phyloP scores from a whole-genome alignment of 176 grass and related monocot species.

The Oryza officinalis region DNA sequence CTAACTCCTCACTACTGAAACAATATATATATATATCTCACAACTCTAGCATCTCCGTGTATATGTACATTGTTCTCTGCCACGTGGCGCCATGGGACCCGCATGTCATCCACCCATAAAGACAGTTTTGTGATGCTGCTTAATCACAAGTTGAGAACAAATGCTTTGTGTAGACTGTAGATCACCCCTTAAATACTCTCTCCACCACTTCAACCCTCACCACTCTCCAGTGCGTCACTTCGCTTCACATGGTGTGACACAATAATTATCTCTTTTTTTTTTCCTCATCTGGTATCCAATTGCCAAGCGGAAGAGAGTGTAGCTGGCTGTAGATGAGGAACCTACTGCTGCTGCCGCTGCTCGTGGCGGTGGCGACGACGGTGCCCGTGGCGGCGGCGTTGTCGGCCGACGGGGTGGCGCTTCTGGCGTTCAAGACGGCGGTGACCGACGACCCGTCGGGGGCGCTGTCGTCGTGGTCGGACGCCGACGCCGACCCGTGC shows the following conservation, averaged over 20 bases:
- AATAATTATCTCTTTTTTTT: slow-evolving; percentile 1
- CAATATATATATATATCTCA: too few species aligned
- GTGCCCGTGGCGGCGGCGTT: slow-evolving; percentile 28
- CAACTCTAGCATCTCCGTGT: not conserved
- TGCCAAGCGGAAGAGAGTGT: not conserved
- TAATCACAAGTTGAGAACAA: not conserved
- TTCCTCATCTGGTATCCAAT: not conserved
- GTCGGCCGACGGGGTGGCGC: slow-evolving; percentile 61
- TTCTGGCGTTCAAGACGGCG: slow-evolving; percentile 74
- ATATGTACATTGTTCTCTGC: not conserved
- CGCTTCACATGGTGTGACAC: not conserved
- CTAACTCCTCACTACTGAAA: slow-evolving; percentile 15
- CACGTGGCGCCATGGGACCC: too few species aligned
- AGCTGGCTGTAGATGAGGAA: slow-evolving; percentile 36
- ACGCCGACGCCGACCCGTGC: slow-evolving; percentile 59
- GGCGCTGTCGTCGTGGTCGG: slow-evolving; percentile 53
- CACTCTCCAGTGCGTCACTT: not conserved
- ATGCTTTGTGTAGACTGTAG: not conserved
- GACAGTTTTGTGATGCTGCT: not conserved
- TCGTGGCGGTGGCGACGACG: not conserved
- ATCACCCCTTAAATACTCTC: slow-evolving; percentile 40
- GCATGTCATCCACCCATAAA: not conserved
- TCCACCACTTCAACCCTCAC: slow-evolving; percentile 7
- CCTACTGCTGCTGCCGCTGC: not conserved
- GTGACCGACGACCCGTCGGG: slow-evolving; percentile 72